These are phyloP conservation scores for Glebionis coronaria DNA, from an alignment of 129 eudicot species.

Conservation along the genomic window DNA sequence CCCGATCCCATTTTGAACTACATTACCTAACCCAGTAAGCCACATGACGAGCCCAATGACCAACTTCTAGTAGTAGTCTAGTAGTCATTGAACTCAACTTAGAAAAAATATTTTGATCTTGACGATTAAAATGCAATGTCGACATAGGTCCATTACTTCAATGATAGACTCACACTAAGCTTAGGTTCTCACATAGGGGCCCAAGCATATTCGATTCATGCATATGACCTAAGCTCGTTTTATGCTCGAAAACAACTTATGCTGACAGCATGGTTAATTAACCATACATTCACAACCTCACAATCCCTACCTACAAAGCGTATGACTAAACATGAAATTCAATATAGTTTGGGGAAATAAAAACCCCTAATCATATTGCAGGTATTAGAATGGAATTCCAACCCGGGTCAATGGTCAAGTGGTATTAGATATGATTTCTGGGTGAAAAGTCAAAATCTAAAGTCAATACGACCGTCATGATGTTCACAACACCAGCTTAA, in stretches of 20 bases:
- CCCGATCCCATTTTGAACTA: not conserved
- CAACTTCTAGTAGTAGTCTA: constrained; percentile 5
- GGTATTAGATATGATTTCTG: constrained; percentile 10
- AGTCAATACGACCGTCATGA: constrained; percentile 23
- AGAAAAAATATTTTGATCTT: too few relatives aligned
- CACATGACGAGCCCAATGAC: not conserved
- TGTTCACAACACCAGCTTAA: constrained; percentile 2
- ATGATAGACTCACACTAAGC: not conserved
- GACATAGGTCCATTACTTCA: not conserved
- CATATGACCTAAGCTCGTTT: too few relatives aligned
- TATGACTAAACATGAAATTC: constrained; percentile 8
- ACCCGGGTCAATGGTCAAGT: constrained; percentile 11
- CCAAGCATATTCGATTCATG: too few relatives aligned
- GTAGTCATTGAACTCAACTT: not conserved
- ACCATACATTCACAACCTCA: constrained; percentile 1
- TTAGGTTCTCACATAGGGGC: too few relatives aligned
- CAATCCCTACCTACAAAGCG: not conserved
- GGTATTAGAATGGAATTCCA: not conserved
- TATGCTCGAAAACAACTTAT: not conserved
- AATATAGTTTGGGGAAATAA: constrained; percentile 2
- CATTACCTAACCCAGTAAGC: not conserved
- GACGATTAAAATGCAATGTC: not conserved
- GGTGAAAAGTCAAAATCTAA: constrained; percentile 20
- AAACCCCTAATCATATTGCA: constrained; percentile 9
- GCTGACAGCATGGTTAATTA: not conserved